phyloP scores from a whole-genome alignment of 2,329 filamentous ascomycete genomes.

The Hymenoscyphus linearis region DNA sequence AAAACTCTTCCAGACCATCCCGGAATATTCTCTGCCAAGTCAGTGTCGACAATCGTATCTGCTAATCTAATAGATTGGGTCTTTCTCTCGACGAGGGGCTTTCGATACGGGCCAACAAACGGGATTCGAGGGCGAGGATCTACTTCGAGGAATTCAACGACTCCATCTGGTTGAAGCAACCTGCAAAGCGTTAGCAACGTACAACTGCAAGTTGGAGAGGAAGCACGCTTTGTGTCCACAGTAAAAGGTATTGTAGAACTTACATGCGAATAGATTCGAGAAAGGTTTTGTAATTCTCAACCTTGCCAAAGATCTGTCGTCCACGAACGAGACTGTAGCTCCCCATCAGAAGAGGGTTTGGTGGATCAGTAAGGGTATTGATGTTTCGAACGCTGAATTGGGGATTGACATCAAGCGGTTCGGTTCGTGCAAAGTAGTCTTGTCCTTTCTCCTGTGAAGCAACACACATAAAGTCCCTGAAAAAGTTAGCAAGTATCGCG shows the following conservation, averaged over 20 bases:
- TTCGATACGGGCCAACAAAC: conserved; percentile 4
- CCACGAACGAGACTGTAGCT: conserved; percentile 28
- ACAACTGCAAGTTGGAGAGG: background rate
- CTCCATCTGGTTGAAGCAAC: conserved; percentile 28
- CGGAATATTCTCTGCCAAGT: conserved; percentile 23
- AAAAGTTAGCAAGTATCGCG: background rate
- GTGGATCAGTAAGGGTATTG: conserved; percentile 22
- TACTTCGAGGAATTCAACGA: conserved; percentile 31
- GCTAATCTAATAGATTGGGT: conserved; percentile 21
- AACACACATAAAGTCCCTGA: conserved; percentile 26
- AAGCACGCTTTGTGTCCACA: background rate
- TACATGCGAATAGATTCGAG: conserved; percentile 29
- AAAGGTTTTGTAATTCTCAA: conserved; percentile 28
- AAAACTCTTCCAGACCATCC: conserved; percentile 27
- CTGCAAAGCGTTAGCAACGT: conserved; percentile 1
- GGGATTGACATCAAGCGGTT: conserved; percentile 17
- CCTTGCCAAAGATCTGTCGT: conserved; percentile 27
- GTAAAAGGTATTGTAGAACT: background rate
- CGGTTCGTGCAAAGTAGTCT: conserved; percentile 24
- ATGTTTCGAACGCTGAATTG: conserved; percentile 29
- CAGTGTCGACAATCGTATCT: conserved; percentile 24
- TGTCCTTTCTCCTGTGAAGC: background rate
- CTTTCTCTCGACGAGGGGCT: conserved; percentile 11
- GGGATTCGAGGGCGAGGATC: conserved; percentile 26
- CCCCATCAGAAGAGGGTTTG: conserved; percentile 24